Conservation (phyloP, 257 asterid species). For the Scutellaria baicalensis region DNA sequence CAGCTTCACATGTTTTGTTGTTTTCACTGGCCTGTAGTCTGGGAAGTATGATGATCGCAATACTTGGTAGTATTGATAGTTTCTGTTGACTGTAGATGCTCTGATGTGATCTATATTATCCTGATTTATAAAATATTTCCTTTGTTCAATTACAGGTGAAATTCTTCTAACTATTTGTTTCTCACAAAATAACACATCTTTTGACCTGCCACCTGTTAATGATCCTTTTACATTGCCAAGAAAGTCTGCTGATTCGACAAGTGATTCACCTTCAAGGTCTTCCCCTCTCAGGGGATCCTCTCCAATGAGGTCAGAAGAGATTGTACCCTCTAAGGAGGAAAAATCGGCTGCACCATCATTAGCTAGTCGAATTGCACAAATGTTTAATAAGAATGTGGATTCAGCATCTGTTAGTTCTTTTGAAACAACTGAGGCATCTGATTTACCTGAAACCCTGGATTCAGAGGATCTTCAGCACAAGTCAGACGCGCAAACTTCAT, state of each 20-base stretch:
- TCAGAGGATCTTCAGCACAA: slow-evolving; percentile 27
- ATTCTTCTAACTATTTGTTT: slow-evolving; percentile 82
- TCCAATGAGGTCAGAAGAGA: slow-evolving; percentile 58
- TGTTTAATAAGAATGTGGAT: slow-evolving; percentile 69
- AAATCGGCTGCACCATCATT: slow-evolving; percentile 47
- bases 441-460: slow-evolving; percentile 37
- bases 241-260: slow-evolving; percentile 7
- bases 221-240: slow-evolving; percentile 32
- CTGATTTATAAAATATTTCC: slow-evolving; percentile 9
- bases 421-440: slow-evolving; percentile 46
- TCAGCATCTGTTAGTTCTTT: slow-evolving; percentile 31
- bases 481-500: slow-evolving; percentile 42
- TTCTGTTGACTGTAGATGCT: background rate
- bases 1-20: background rate
- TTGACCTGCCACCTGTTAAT: slow-evolving; percentile 41
- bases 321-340: slow-evolving; percentile 49
- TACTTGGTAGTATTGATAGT: background rate
- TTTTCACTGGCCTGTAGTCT: background rate
- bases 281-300: slow-evolving; percentile 48
- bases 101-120: background rate
- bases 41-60: background rate
- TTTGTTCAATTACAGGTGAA: slow-evolving; percentile 46
- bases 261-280: slow-evolving; percentile 43
- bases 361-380: slow-evolving; percentile 80
- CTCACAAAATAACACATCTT: slow-evolving; percentile 45